Conservation (phyloP, 2,329 filamentous ascomycete genomes). For the Phoma sp. region DNA sequence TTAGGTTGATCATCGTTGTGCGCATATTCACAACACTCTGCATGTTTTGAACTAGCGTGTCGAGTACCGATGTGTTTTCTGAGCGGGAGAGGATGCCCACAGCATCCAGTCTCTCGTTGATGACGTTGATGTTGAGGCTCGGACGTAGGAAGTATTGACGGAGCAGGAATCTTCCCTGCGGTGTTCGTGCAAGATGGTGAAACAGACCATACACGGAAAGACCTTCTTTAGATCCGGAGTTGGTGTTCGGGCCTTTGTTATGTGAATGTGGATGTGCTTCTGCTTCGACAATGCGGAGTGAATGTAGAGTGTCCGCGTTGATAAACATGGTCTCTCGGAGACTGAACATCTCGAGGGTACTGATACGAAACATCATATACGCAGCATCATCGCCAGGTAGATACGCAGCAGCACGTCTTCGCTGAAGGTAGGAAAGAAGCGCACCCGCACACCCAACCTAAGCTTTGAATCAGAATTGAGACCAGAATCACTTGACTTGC, state of each 20-base stretch:
- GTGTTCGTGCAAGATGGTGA: constrained; percentile 73
- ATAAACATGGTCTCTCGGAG: constrained; percentile 74
- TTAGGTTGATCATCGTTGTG: constrained; percentile 70
- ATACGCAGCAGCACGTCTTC: constrained; percentile 68
- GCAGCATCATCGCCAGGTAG: constrained; percentile 65
- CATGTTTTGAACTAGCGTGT: constrained; percentile 66
- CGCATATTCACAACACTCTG: constrained; percentile 79
- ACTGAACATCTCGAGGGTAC: constrained; percentile 75
- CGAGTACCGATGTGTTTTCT: constrained; percentile 67
- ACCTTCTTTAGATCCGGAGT: constrained; percentile 75
- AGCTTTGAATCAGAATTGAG: constrained; percentile 14
- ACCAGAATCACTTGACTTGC: background rate
- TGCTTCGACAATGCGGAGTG: constrained; percentile 83
- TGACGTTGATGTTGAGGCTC: constrained; percentile 69
- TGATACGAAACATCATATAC: constrained; percentile 65
- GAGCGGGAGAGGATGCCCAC: constrained; percentile 71
- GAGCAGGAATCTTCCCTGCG: constrained; percentile 76
- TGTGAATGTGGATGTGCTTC: constrained; percentile 85
- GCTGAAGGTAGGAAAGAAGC: constrained; percentile 77
- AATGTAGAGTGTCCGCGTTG: constrained; percentile 78
- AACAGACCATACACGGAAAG: constrained; percentile 87
- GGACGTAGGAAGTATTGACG: constrained; percentile 85
- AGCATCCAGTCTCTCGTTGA: constrained; percentile 73
- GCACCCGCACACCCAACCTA: constrained; percentile 86
- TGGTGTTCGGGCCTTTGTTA: constrained; percentile 70